Evolutionary conservation across 1,139 yeast genomes (phyloP).

Genomic region (Lodderomyces metapsilosis): DNA sequence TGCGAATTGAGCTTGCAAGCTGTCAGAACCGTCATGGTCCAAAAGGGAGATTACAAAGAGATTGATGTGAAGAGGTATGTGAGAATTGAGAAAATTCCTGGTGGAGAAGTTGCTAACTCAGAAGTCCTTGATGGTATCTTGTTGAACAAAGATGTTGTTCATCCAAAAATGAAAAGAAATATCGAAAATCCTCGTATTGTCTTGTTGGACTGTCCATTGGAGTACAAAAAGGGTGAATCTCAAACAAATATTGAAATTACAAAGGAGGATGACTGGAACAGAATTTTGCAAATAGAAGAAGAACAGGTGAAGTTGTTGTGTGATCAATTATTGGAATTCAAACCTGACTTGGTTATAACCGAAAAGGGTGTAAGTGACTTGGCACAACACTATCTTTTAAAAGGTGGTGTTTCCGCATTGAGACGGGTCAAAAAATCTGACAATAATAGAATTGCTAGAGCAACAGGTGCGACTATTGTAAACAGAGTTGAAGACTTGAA

Average conservation of each 20-base stretch:
- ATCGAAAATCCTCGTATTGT: conserved; percentile 88
- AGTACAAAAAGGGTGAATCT: conserved; percentile 98
- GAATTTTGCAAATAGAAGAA: conserved; percentile 94
- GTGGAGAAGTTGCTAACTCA: conserved; percentile 92
- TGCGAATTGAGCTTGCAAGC: conserved; percentile 85
- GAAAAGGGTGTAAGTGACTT: conserved; percentile 98
- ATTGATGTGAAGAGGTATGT: conserved; percentile 92
- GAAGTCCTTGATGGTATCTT: conserved; percentile 87
- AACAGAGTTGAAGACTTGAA: conserved; percentile 93
- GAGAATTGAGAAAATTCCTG: conserved; percentile 93
- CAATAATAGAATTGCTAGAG: conserved; percentile 94
- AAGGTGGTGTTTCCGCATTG: conserved; percentile 89
- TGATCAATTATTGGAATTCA: conserved; percentile 77
- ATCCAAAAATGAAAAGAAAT: conserved; percentile 92
- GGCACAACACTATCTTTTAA: conserved; percentile 93
- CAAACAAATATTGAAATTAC: conserved; percentile 98
- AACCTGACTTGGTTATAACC: conserved; percentile 93
- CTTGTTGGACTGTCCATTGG: conserved; percentile 92
- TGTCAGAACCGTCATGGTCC: conserved; percentile 75
- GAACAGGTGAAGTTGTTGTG: conserved; percentile 91
- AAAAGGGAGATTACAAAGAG: conserved; percentile 72
- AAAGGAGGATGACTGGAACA: conserved; percentile 94
- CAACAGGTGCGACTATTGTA: conserved; percentile 96
- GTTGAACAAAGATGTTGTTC: conserved; percentile 95
- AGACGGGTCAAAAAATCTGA: conserved; percentile 96